Conservation (phyloP, 176 grass and related monocot species). For the Cenchrus fungigraminus region DNA sequence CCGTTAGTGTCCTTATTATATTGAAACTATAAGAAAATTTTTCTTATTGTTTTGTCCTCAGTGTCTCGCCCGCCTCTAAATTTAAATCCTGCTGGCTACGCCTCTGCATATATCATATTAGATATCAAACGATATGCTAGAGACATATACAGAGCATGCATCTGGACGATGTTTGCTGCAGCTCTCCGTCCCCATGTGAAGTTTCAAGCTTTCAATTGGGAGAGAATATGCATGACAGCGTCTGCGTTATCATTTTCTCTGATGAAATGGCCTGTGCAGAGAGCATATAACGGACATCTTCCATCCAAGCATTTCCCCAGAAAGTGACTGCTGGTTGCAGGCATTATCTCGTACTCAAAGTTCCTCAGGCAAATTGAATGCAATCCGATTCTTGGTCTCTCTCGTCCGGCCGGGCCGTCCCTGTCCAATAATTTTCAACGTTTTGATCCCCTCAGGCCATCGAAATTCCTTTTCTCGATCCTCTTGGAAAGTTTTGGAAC, state of each 20-base stretch:
- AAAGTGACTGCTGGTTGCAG: neutral
- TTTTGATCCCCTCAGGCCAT: slow-evolving; percentile 18
- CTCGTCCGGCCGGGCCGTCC: neutral
- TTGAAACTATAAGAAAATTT: too few relatives aligned
- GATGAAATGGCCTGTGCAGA: neutral
- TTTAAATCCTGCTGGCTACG: too few relatives aligned
- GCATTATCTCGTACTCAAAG: neutral
- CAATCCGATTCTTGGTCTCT: slow-evolving; percentile 28
- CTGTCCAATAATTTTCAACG: slow-evolving; percentile 19
- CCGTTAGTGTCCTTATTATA: too few relatives aligned
- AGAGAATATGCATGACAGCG: slow-evolving; percentile 12
- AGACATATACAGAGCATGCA: neutral
- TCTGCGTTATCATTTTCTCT: neutral
- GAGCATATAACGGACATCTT: neutral
- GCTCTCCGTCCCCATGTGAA: slow-evolving; percentile 11
- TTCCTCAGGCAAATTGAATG: neutral
- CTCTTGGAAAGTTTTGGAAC: neutral
- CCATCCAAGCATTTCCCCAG: too few relatives aligned
- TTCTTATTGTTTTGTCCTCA: too few relatives aligned
- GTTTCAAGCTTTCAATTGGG: neutral
- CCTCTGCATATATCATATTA: neutral
- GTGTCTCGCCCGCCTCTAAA: too few relatives aligned
- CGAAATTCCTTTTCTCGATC: slow-evolving; percentile 13
- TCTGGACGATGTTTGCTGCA: neutral
- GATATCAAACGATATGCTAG: neutral